These are phyloP conservation scores for Aspergillus costaricaensis DNA, from an alignment of 2,329 filamentous ascomycete species.

Conservation along the genomic window DNA sequence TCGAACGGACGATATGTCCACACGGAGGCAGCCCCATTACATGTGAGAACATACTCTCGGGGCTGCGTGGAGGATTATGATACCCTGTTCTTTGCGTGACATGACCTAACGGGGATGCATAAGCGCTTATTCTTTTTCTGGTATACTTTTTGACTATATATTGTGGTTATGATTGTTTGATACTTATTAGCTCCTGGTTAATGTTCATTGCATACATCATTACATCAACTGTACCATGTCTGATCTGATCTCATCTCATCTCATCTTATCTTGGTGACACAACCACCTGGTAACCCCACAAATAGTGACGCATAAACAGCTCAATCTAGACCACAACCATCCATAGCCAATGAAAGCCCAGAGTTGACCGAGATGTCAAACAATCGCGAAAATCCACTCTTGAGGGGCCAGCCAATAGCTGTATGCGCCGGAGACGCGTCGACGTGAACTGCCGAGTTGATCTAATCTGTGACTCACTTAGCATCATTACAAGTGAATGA, in stretches of 20 bases:
- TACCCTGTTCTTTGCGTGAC: too few relatives aligned
- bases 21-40: background rate
- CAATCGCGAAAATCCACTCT: slow-evolving; percentile 1
- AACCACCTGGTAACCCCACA: too few relatives aligned
- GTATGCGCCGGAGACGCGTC: background rate
- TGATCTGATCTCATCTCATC: too few relatives aligned
- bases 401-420: background rate
- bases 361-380: background rate
- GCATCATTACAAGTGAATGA: background rate
- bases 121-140: too few relatives aligned
- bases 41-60: background rate
- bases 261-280: too few relatives aligned
- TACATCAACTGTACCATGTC: too few relatives aligned
- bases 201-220: too few relatives aligned
- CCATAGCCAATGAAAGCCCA: background rate
- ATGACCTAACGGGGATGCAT: too few relatives aligned
- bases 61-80: background rate
- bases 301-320: background rate
- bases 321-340: background rate
- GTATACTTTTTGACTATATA: too few relatives aligned
- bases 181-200: too few relatives aligned
- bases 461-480: background rate
- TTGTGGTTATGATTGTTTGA: too few relatives aligned
- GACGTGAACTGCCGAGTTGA: background rate
- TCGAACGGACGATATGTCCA: background rate